Percentiles rank a stretch among this genome's conserved stretches.
phyloP scores from a whole-genome alignment of 208 protist species.

The Acanthamoeba culbertsoni region DNA sequence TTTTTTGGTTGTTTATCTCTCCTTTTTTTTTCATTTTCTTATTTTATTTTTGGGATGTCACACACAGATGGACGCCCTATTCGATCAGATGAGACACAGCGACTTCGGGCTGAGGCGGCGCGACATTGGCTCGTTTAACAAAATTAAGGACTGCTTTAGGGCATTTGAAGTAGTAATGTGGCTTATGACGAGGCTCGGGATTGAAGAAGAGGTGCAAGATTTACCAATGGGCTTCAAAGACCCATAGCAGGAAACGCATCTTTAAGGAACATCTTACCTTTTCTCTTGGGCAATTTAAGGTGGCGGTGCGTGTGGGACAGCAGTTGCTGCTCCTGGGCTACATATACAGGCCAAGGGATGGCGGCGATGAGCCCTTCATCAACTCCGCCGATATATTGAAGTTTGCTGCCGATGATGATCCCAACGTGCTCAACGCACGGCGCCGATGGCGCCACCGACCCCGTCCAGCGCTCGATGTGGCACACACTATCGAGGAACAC shows the following conservation, averaged over 20 bases:
- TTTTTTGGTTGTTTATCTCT: neutral
- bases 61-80: conserved; percentile 23
- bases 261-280: too few species aligned
- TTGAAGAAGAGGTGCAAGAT: neutral
- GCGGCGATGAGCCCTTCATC: conserved; percentile 18
- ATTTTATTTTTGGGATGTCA: neutral
- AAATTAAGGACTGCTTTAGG: conserved; percentile 40
- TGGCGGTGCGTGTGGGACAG: neutral
- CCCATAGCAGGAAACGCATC: neutral
- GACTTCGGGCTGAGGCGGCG: neutral
- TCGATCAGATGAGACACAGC: neutral
- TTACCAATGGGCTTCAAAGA: neutral
- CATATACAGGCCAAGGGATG: neutral
- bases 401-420: conserved; percentile 17
- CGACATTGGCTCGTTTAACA: conserved; percentile 48
- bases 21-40: neutral
- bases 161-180: conserved; percentile 54
- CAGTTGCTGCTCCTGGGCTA: neutral
- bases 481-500: neutral
- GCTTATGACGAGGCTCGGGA: conserved; percentile 36
- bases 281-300: neutral
- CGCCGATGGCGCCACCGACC: neutral
- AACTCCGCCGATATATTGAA: conserved; percentile 41
- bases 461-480: neutral
- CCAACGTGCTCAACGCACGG: conserved; percentile 15